Conservation (phyloP, 176 grass and related monocot species). For the Oryza officinalis region DNA sequence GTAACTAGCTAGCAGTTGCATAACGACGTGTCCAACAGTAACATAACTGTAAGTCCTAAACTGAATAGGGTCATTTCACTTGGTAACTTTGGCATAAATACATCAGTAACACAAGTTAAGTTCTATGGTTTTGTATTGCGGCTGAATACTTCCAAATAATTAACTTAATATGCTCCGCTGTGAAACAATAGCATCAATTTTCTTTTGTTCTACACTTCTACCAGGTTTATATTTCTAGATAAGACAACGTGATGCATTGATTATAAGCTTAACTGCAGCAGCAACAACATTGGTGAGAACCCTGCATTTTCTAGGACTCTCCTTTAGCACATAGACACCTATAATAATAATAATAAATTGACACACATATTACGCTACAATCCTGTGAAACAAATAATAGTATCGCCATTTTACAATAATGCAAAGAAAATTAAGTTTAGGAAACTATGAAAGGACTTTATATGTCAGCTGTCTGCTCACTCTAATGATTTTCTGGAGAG, state of each 20-base stretch:
- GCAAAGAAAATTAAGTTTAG: neutral
- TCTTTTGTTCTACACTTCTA: neutral
- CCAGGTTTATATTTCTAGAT: slow-evolving; percentile 5
- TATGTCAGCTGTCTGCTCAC: slow-evolving; percentile 43
- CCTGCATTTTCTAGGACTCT: neutral
- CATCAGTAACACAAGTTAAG: neutral
- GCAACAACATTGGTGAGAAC: neutral
- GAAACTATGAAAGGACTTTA: slow-evolving; percentile 13
- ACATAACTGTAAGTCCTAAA: neutral
- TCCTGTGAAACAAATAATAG: neutral
- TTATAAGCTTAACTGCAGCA: neutral
- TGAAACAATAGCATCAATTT: neutral
- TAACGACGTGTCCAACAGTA: neutral
- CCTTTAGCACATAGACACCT: neutral
- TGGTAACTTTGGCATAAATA: neutral
- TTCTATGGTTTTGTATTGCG: neutral
- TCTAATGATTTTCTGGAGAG: slow-evolving; percentile 64
- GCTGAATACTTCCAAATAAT: neutral
- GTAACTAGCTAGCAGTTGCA: neutral
- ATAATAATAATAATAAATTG: neutral
- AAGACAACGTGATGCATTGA: slow-evolving; percentile 14
- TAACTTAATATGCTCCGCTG: neutral
- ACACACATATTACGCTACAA: neutral
- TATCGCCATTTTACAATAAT: slow-evolving; percentile 13
- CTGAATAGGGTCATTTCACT: neutral